Evolutionary conservation across 106 monocot species (phyloP).

Genomic region (Vanilla planifolia): DNA sequence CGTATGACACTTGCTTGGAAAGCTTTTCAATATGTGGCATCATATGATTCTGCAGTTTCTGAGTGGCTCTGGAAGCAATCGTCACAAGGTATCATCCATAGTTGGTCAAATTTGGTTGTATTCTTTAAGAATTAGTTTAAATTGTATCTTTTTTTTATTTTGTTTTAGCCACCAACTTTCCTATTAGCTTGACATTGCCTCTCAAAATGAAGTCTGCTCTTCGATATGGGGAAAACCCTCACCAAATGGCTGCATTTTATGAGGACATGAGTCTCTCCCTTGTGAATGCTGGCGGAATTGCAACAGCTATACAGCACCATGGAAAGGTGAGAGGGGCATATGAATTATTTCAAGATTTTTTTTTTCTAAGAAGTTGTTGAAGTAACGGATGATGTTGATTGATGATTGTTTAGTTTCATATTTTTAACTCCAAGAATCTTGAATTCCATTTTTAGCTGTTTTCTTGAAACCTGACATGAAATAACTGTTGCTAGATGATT

Average conservation of each 20-base stretch:
- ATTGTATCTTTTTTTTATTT: conserved; percentile 8
- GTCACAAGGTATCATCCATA: conserved; percentile 31
- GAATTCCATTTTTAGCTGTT: too few species aligned
- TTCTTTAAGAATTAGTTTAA: background rate
- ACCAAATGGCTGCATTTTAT: conserved; percentile 94
- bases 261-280: conserved; percentile 75
- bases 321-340: conserved; percentile 62
- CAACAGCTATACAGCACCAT: conserved; percentile 86
- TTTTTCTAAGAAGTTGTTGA: background rate
- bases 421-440: too few species aligned
- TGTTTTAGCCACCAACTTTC: conserved; percentile 62
- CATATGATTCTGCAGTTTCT: conserved; percentile 94
- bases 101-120: background rate
- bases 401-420: too few species aligned
- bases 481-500: too few species aligned
- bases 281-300: conserved; percentile 94
- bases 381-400: too few species aligned
- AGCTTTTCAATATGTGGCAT: conserved; percentile 92
- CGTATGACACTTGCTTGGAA: conserved; percentile 83
- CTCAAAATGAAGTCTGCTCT: conserved; percentile 57
- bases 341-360: background rate
- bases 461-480: too few species aligned
- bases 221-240: conserved; percentile 98
- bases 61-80: conserved; percentile 98
- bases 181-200: conserved; percentile 73